phyloP scores from a whole-genome alignment of 2,329 filamentous ascomycete species.

The Hypoxylon sp. region DNA sequence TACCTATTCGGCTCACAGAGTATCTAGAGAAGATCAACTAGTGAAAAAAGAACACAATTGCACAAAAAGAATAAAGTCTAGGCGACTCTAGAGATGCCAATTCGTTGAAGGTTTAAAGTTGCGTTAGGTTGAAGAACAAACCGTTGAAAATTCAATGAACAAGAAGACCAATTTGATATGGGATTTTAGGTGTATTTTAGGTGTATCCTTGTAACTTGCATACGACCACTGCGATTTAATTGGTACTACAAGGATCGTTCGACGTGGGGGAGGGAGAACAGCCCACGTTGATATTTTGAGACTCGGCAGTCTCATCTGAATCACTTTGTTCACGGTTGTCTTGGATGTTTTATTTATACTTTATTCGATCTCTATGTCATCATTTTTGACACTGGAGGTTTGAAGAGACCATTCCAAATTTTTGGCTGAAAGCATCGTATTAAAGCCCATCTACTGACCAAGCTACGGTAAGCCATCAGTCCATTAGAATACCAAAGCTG shows the following conservation, averaged over 20 bases:
- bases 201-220: constrained; percentile 19
- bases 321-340: too few relatives aligned
- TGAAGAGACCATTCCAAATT: too few relatives aligned
- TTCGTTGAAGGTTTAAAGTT: constrained; percentile 7
- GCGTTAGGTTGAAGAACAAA: neutral
- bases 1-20: too few relatives aligned
- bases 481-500: too few relatives aligned
- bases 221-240: constrained; percentile 8
- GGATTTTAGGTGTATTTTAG: too few relatives aligned
- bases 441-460: too few relatives aligned
- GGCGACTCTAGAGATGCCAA: neutral
- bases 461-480: too few relatives aligned
- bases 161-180: too few relatives aligned
- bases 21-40: neutral
- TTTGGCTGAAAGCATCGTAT: too few relatives aligned
- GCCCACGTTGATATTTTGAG: constrained; percentile 25
- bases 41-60: neutral
- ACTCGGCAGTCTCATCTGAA: constrained; percentile 18
- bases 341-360: too few relatives aligned
- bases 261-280: constrained; percentile 25
- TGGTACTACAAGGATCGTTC: constrained; percentile 18
- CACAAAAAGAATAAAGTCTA: neutral
- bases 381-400: too few relatives aligned
- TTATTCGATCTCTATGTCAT: too few relatives aligned
- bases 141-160: neutral